Conservation (phyloP, 768 basidiomycete species). For the Lentinula aciculospora region DNA sequence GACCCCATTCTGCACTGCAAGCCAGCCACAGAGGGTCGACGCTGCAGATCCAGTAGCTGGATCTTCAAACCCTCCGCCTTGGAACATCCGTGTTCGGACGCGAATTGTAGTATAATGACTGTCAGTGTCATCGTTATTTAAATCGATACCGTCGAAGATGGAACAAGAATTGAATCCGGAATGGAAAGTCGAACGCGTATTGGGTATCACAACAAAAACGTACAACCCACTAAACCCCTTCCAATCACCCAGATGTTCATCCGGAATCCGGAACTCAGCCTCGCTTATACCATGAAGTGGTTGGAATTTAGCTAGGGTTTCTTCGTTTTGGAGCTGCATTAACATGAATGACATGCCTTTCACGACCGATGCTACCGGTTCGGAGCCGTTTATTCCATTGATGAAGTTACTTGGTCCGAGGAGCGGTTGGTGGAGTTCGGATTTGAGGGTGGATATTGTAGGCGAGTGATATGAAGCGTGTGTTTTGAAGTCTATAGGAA, state of each 20-base stretch:
- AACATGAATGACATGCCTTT: conserved; percentile 43
- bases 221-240: conserved; percentile 29
- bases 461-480: conserved; percentile 23
- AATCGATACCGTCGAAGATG: neutral
- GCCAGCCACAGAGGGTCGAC: conserved; percentile 34
- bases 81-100: conserved; percentile 36
- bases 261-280: conserved; percentile 17
- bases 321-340: conserved; percentile 29
- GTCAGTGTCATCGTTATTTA: neutral
- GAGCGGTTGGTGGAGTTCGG: conserved; percentile 23
- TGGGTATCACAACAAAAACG: conserved; percentile 26
- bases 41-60: conserved; percentile 43
- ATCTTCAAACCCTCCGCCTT: conserved; percentile 29
- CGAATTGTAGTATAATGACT: neutral
- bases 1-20: conserved; percentile 27
- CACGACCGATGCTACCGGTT: conserved; percentile 36
- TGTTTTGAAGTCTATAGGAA: conserved; percentile 36
- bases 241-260: conserved; percentile 34
- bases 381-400: conserved; percentile 26
- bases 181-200: conserved; percentile 14
- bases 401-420: conserved; percentile 28
- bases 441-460: neutral
- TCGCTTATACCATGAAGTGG: conserved; percentile 13
- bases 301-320: conserved; percentile 28
- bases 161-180: neutral